A percentile compares a stretch with the other conserved stretches of the same genome.
These are phyloP conservation scores for Cryphonectria parasitica DNA, from an alignment of 2,329 filamentous ascomycete genomes.

Conservation along the genomic window DNA sequence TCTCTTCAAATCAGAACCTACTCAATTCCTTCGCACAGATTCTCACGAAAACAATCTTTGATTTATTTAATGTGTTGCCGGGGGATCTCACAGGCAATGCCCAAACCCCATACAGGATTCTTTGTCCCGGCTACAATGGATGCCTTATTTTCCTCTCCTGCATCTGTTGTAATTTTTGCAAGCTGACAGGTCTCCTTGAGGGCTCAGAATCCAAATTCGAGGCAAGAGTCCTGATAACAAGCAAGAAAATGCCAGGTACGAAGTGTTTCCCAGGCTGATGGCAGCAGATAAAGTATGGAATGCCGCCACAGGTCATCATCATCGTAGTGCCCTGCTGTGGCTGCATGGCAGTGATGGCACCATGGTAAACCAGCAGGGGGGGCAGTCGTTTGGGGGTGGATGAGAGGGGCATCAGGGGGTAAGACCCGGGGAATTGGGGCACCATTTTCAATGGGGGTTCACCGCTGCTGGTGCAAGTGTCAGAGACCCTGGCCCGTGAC, in stretches of 20 bases:
- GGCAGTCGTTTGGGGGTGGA: neutral
- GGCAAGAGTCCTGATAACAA: neutral
- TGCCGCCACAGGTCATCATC: too few relatives aligned
- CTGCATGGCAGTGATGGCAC: too few relatives aligned
- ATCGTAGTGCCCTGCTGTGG: neutral
- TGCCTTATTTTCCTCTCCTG: neutral
- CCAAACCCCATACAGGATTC: too few relatives aligned
- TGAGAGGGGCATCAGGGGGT: too few relatives aligned
- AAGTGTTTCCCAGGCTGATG: neutral
- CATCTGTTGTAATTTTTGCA: neutral
- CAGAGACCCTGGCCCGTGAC: neutral
- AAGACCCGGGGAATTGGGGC: constrained; percentile 5
- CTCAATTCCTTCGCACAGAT: neutral
- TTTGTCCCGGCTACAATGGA: too few relatives aligned
- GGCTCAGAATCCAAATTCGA: too few relatives aligned
- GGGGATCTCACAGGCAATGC: too few relatives aligned
- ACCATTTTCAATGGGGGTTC: neutral
- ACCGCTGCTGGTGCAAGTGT: neutral
- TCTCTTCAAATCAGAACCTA: too few relatives aligned
- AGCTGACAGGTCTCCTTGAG: too few relatives aligned
- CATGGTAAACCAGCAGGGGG: too few relatives aligned
- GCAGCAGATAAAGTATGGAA: neutral
- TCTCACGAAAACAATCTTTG: neutral
- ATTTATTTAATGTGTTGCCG: too few relatives aligned
- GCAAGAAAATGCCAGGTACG: neutral